phyloP scores from a whole-genome alignment of 768 basidiomycete species.

The Phaffia tasmanica region DNA sequence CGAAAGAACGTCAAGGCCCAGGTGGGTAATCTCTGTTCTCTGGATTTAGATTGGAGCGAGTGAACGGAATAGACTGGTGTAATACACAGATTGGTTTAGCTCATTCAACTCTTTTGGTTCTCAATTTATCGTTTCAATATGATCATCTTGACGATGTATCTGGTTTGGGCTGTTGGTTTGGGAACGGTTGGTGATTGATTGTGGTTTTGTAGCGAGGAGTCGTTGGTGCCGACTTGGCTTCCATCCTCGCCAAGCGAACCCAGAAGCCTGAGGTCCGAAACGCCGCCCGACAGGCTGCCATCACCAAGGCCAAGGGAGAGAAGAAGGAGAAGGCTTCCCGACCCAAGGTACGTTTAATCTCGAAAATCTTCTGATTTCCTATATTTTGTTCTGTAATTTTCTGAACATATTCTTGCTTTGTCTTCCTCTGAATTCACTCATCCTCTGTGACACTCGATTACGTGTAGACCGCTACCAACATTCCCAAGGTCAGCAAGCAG shows the following conservation, averaged over 20 bases:
- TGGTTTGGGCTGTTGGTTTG: background rate
- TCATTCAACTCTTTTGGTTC: background rate
- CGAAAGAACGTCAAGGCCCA: conserved; percentile 86
- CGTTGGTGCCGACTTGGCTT: conserved; percentile 84
- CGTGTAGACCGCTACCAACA: conserved; percentile 40
- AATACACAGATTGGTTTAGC: background rate
- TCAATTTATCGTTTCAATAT: background rate
- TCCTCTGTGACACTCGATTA: background rate
- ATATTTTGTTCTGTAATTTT: background rate
- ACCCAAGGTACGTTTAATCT: conserved; percentile 45
- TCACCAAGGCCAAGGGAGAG: conserved; percentile 86
- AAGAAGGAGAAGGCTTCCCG: conserved; percentile 70
- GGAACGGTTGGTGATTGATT: background rate
- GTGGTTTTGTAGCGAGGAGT: conserved; percentile 69
- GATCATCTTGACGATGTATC: background rate
- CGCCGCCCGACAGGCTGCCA: conserved; percentile 71
- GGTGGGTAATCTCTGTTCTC: conserved; percentile 29
- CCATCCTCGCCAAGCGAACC: conserved; percentile 84
- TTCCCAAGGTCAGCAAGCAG: conserved; percentile 85
- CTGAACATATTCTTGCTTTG: background rate
- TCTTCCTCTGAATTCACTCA: background rate
- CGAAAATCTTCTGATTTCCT: background rate
- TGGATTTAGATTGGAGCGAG: background rate
- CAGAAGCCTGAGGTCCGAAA: conserved; percentile 73
- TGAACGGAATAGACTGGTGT: background rate